These are phyloP conservation scores for Skeletonema grethae DNA, from an alignment of 108 stramenopile genomes.

Conservation along the genomic window DNA sequence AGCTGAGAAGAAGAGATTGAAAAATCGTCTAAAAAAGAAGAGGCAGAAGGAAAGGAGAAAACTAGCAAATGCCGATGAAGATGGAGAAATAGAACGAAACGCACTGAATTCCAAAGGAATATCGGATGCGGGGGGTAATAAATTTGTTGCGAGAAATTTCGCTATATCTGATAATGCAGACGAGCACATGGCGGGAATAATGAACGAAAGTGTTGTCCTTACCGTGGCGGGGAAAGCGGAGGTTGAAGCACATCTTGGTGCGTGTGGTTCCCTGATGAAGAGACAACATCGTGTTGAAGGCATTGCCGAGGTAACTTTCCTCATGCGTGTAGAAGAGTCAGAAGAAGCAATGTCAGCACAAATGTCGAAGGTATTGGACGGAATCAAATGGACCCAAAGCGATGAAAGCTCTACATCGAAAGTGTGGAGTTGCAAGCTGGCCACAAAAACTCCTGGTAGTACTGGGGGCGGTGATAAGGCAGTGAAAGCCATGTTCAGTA, in stretches of 20 bases:
- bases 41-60: slow-evolving; percentile 73
- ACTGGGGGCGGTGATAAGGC: slow-evolving; percentile 21
- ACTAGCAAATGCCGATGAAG: slow-evolving; percentile 32
- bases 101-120: slow-evolving; percentile 28
- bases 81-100: slow-evolving; percentile 52
- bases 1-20: slow-evolving; percentile 68
- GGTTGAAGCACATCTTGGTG: slow-evolving; percentile 48
- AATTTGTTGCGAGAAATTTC: slow-evolving; percentile 75
- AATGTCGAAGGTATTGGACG: slow-evolving; percentile 64
- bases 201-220: slow-evolving; percentile 61
- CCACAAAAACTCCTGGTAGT: slow-evolving; percentile 45
- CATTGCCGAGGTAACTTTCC: slow-evolving; percentile 71
- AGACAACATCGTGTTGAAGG: slow-evolving; percentile 55
- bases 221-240: slow-evolving; percentile 45
- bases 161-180: slow-evolving; percentile 47
- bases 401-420: slow-evolving; percentile 43
- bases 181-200: slow-evolving; percentile 58
- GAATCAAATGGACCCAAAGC: slow-evolving; percentile 49
- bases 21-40: slow-evolving; percentile 77
- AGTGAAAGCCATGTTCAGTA: slow-evolving; percentile 56
- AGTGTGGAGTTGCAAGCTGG: slow-evolving; percentile 70
- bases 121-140: slow-evolving; percentile 55
- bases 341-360: slow-evolving; percentile 74
- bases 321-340: slow-evolving; percentile 66
- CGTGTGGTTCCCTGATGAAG: slow-evolving; percentile 49